These are phyloP conservation scores for Excoecaria cochinchinensis DNA, from an alignment of 345 rosid species.

Conservation along the genomic window DNA sequence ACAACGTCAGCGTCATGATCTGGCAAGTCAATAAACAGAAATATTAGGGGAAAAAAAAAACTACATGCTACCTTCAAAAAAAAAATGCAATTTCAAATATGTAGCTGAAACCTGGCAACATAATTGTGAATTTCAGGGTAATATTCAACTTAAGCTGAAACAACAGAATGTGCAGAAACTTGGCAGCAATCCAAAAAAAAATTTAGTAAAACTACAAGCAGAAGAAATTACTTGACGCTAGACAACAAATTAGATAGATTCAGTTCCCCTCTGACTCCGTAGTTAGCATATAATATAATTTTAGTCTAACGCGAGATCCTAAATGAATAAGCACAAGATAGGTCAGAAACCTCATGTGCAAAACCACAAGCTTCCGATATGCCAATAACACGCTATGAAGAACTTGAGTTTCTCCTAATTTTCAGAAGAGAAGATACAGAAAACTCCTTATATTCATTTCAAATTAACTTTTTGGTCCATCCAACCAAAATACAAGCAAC, in stretches of 20 bases:
- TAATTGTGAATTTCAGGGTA: not conserved
- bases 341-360: not conserved
- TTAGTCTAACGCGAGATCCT: not conserved
- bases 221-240: not conserved
- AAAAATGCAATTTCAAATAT: not conserved
- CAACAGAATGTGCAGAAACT: not conserved
- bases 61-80: slow-evolving; percentile 4
- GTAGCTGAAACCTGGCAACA: not conserved
- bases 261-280: too few relatives aligned
- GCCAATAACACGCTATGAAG: not conserved
- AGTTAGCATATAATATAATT: too few relatives aligned
- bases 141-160: not conserved
- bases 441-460: not conserved
- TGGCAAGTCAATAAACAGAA: slow-evolving; percentile 12
- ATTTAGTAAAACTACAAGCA: not conserved
- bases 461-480: not conserved
- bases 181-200: not conserved
- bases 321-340: not conserved
- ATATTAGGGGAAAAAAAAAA: not conserved
- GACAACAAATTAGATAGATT: too few relatives aligned
- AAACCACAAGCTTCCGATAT: not conserved
- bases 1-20: slow-evolving; percentile 47
- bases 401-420: not conserved
- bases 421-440: not conserved
- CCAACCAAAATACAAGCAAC: not conserved